Evolutionary conservation across 352 stramenopile genomes (phyloP), one percentile per base, ranked within the genome.

Genomic region (Halophytophthora batemanensis): DNA sequence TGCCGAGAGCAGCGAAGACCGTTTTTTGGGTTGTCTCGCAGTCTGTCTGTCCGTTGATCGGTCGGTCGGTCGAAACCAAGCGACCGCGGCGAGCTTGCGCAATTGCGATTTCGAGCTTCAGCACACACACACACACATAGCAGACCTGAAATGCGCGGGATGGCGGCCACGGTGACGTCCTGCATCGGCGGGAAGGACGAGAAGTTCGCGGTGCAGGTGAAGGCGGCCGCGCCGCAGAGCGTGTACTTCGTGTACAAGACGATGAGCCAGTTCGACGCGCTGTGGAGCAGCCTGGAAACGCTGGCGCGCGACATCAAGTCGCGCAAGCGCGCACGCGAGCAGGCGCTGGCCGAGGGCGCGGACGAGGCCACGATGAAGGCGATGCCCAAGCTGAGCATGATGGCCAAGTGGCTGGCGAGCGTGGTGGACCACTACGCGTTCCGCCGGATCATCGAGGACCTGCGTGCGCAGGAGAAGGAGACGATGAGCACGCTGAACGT

Each of bases 211-310:
- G 72, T 92, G 34, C 74, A 85, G 59, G 68, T 90, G 39, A 49
- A 65, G 36, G 63, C 71, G 3, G 39, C 56, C 15, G 53, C 74
- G 22, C 69, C 68, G 14, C 64, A 51, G 14, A 55, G 46, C 44
- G 51, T 65, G 17, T 90, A 90, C 67, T 92, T 88, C 60, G 79
- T 88, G 31, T 92, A 92, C 73, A 90, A 90, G 73, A 86, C 65
- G 18, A 66, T 90, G 64, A 53, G 44, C 61, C 79, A 92, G 42
- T 92, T 92, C 38, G 71, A 89, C 42, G 71, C 69, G 40, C 67
- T 92, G 0, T 92, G 78, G 78, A 53, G 50, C 53, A 66, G 77
- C 8, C 59, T 92, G 37, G 69, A 87, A 56, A 53, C 61, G 36
- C 64, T 91, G 19, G 74, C 65, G 18, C 53, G 48, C n/a, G 69